Evolutionary conservation across 1,284 basidiomycete genomes (phyloP).

Genomic region (Tilletia indica): DNA sequence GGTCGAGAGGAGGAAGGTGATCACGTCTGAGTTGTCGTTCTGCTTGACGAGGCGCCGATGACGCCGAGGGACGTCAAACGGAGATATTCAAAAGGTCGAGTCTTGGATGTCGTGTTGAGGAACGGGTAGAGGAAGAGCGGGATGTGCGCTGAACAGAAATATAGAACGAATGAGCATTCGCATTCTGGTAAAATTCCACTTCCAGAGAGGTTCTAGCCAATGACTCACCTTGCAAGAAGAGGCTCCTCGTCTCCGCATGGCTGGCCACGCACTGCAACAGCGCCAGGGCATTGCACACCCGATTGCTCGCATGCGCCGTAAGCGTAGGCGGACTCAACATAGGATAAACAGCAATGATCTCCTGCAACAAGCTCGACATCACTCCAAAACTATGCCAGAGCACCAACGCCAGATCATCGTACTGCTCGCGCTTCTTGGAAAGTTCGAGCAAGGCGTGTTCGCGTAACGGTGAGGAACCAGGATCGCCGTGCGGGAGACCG

Average conservation of each 20-base stretch:
- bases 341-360: slow-evolving; percentile 98
- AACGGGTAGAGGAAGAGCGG: slow-evolving; percentile 99
- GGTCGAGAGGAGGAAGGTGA: slow-evolving; percentile 97
- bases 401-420: slow-evolving; percentile 94
- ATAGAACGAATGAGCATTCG: too few relatives aligned
- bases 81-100: slow-evolving; percentile 96
- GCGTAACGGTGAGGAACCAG: slow-evolving; percentile 48
- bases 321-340: slow-evolving; percentile 91
- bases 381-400: slow-evolving; percentile 99
- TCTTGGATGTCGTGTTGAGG: slow-evolving; percentile 98
- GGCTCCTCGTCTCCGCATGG: slow-evolving; percentile 51
- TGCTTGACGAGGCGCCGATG: slow-evolving; percentile 94
- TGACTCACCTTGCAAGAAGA: slow-evolving; percentile 45
- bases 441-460: slow-evolving; percentile 69
- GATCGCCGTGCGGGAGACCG: slow-evolving; percentile 28
- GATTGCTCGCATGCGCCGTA: slow-evolving; percentile 96
- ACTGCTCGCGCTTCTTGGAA: slow-evolving; percentile 98
- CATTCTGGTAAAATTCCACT: too few relatives aligned
- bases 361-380: slow-evolving; percentile 96
- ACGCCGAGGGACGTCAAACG: slow-evolving; percentile 95
- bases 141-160: slow-evolving; percentile 73
- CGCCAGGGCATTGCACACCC: slow-evolving; percentile 97
- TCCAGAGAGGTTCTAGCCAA: too few relatives aligned
- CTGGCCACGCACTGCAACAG: slow-evolving; percentile 87
- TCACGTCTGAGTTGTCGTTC: slow-evolving; percentile 97